Evolutionary conservation across 768 basidiomycete species (phyloP), one percentile per base, ranked within the genome.

Genomic region (Mycena vulgaris): DNA sequence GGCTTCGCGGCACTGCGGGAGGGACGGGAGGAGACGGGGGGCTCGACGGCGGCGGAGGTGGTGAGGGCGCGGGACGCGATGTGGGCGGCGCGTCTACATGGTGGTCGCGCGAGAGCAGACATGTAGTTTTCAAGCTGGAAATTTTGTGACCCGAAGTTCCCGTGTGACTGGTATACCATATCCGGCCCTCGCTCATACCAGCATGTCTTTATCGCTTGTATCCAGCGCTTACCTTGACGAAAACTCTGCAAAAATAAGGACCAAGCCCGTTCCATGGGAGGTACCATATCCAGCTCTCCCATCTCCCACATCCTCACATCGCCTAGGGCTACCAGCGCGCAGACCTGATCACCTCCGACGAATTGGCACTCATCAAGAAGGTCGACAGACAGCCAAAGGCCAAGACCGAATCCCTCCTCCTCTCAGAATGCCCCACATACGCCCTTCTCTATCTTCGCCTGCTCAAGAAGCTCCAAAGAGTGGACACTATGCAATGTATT

Each of bases 191-290:
- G 39, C 39, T 39, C 10, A 8, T 16, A 35, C 33, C 39, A 10
- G 39, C 42, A 94, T 94, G 93, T 90, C 93, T 17, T 84, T 93
- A 71, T 89, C 90, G 56, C 88, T 95, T 62, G 92, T 96, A 37
- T 92, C 92, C 27, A 95, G 93, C 76, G 80, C 89, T 2, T 96
- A 93, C 84, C 89, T 99, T 70, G 94, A 96, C 73, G 96, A 97
- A 74, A 89, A 86, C 76, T 93, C 95, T 10, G 86, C 91, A 60
- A 97, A 97, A 86, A 95, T 97, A 70, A 88, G 93, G 75, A 88
- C 92, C 10, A 98, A 97, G 80, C 91, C 92, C 1, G 95, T 98
- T 13, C 96, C 96, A 72, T 99, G 97, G 97, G 96, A 98, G 92
- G 97, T 97, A 66, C 48, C 7, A 19, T 13, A 3, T 7, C 58